Evolutionary conservation across 2,329 filamentous ascomycete species (phyloP).

Genomic region (Ophiocordyceps robertsii): DNA sequence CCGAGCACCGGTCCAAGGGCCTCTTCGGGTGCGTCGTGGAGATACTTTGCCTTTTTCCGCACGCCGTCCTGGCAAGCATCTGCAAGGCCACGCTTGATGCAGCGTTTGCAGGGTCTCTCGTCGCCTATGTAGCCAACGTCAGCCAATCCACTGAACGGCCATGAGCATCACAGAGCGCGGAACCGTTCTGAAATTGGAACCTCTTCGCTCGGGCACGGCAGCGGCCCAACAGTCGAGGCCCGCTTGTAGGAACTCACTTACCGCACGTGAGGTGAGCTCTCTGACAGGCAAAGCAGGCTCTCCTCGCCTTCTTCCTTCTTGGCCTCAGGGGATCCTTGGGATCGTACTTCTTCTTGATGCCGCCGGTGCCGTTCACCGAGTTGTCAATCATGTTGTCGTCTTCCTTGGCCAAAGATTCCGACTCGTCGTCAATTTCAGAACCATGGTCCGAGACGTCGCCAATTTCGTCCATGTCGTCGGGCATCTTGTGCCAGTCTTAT

Average conservation of each 20-base stretch:
- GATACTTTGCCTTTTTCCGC: constrained; percentile 97
- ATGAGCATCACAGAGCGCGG: neutral
- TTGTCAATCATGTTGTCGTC: constrained; percentile 40
- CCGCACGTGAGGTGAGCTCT: constrained; percentile 95
- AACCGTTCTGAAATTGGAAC: neutral
- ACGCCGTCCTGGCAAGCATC: constrained; percentile 92
- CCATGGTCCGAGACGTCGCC: constrained; percentile 43
- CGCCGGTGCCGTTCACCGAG: constrained; percentile 31
- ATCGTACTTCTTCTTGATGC: constrained; percentile 56
- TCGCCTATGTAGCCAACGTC: constrained; percentile 51
- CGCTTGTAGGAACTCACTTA: constrained; percentile 40
- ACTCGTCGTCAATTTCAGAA: constrained; percentile 47
- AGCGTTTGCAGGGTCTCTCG: constrained; percentile 84
- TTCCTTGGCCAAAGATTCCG: constrained; percentile 30
- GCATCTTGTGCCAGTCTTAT: constrained; percentile 43
- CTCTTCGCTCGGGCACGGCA: too few relatives aligned
- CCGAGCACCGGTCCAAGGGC: constrained; percentile 77
- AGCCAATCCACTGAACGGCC: constrained; percentile 5
- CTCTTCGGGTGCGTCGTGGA: constrained; percentile 87
- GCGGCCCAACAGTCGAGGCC: neutral
- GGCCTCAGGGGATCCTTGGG: constrained; percentile 85
- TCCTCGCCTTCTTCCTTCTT: constrained; percentile 84
- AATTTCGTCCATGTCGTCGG: constrained; percentile 38
- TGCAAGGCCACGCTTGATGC: constrained; percentile 83
- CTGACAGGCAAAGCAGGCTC: constrained; percentile 95